Conservation (phyloP, 139 green algal species). For the Eudorina sp. region DNA sequence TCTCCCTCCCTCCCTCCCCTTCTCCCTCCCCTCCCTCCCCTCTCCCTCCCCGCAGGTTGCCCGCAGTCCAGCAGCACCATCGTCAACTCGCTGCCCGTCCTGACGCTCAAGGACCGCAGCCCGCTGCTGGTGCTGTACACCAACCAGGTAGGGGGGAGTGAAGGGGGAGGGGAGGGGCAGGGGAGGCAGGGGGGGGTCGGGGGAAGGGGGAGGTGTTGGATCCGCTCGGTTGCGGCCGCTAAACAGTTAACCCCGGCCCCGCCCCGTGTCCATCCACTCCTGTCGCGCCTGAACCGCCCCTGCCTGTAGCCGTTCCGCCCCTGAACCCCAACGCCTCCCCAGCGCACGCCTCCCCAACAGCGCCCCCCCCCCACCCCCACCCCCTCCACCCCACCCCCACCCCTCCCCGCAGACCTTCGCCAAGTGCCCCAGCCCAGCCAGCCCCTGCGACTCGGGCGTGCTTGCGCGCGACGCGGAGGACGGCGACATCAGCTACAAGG, state of each 20-base stretch:
- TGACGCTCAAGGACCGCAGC: background rate
- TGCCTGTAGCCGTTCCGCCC: no score
- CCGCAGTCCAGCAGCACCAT: background rate
- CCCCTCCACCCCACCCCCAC: background rate
- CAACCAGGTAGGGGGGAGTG: conserved; percentile 4
- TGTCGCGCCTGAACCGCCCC: no score
- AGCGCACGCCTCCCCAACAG: no score
- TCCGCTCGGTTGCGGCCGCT: no score
- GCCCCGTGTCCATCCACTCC: background rate
- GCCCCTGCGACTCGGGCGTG: conserved; percentile 43
- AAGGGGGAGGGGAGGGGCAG: background rate
- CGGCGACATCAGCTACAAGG: conserved; percentile 51
- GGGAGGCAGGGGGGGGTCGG: no score
- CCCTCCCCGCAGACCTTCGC: conserved; percentile 15
- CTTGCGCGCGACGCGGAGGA: conserved; percentile 46
- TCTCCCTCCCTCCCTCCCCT: no score
- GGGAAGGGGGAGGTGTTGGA: no score
- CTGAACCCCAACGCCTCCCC: no score
- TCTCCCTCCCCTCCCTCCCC: background rate
- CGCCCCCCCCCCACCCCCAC: no score
- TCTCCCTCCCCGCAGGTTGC: background rate
- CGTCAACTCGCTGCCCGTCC: background rate
- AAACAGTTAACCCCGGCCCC: no score
- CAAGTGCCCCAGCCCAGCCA: conserved; percentile 42
- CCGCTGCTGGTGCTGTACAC: background rate